phyloP scores from a whole-genome alignment of 495 filamentous ascomycete genomes.

The Lasiosphaeria miniovina region DNA sequence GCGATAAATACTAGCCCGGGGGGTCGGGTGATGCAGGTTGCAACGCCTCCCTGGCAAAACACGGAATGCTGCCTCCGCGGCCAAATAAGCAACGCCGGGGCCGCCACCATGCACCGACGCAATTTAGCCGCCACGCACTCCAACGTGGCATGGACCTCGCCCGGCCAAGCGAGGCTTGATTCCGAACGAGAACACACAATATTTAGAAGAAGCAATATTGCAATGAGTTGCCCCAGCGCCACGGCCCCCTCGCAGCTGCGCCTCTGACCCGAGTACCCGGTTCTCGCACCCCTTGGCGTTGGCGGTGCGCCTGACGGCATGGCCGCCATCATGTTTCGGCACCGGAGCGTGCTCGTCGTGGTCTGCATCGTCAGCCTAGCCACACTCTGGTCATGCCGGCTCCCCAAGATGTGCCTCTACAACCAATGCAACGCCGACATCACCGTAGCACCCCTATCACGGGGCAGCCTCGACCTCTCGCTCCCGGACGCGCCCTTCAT shows the following conservation, averaged over 20 bases:
- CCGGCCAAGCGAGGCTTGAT: background rate
- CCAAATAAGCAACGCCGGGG: too few species aligned
- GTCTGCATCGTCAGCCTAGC: conserved; percentile 22
- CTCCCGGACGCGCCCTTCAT: conserved; percentile 39
- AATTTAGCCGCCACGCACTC: too few species aligned
- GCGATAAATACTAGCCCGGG: too few species aligned
- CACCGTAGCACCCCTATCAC: background rate
- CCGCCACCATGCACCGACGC: too few species aligned
- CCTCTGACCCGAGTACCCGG: background rate
- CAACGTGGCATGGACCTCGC: background rate
- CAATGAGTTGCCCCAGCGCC: too few species aligned
- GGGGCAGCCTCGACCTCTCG: conserved; percentile 31
- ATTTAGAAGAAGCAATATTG: too few species aligned
- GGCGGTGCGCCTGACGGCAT: background rate
- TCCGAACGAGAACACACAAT: too few species aligned
- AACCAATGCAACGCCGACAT: conserved; percentile 8
- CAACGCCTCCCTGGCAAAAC: too few species aligned
- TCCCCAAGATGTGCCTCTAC: conserved; percentile 23
- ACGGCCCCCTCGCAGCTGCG: too few species aligned
- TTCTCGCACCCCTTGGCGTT: background rate
- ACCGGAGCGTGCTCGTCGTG: conserved; percentile 13
- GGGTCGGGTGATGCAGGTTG: too few species aligned
- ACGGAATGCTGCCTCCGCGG: too few species aligned
- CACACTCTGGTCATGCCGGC: conserved; percentile 24
- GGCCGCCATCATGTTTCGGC: conserved; percentile 13